These are phyloP conservation scores for Dionaea muscipula DNA, from an alignment of 179 eudicot species.

Conservation along the genomic window DNA sequence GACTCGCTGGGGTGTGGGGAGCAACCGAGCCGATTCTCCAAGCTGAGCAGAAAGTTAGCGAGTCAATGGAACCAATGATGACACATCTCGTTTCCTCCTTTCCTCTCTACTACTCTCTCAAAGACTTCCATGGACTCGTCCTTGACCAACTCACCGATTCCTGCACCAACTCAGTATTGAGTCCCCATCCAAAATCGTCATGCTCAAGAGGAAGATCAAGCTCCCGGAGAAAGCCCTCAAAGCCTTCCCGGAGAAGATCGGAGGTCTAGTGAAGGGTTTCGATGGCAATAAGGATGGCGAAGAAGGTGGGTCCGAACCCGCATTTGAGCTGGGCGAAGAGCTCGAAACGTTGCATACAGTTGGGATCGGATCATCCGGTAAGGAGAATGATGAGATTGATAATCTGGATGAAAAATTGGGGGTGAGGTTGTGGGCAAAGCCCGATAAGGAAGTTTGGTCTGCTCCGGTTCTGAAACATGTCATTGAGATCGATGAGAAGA, in stretches of 20 bases:
- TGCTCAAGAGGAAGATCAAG: slow-evolving; percentile 34
- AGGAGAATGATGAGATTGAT: slow-evolving; percentile 9
- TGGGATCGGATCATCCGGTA: slow-evolving; percentile 20
- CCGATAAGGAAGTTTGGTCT: slow-evolving; percentile 11
- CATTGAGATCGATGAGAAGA: slow-evolving; percentile 34
- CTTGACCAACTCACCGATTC: not conserved
- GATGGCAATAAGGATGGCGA: slow-evolving; percentile 7
- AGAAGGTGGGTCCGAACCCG: slow-evolving; percentile 11
- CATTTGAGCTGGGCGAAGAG: slow-evolving; percentile 31
- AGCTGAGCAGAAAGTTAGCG: not conserved
- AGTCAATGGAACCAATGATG: not conserved
- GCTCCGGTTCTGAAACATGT: slow-evolving; percentile 13
- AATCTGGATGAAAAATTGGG: slow-evolving; percentile 13
- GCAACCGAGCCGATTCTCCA: too few species aligned
- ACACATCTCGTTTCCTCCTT: not conserved
- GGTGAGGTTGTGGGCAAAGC: slow-evolving; percentile 10
- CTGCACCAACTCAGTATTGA: not conserved
- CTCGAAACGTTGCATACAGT: slow-evolving; percentile 30
- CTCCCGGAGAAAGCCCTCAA: slow-evolving; percentile 20
- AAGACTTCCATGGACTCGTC: not conserved
- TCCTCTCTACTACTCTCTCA: not conserved
- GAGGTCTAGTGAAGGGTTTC: slow-evolving; percentile 16
- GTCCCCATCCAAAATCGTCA: not conserved
- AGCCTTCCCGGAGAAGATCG: slow-evolving; percentile 18
- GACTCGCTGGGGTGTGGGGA: too few species aligned